Evolutionary conservation across 768 basidiomycete genomes (phyloP).

Genomic region (Hypsizygus marmoreus): DNA sequence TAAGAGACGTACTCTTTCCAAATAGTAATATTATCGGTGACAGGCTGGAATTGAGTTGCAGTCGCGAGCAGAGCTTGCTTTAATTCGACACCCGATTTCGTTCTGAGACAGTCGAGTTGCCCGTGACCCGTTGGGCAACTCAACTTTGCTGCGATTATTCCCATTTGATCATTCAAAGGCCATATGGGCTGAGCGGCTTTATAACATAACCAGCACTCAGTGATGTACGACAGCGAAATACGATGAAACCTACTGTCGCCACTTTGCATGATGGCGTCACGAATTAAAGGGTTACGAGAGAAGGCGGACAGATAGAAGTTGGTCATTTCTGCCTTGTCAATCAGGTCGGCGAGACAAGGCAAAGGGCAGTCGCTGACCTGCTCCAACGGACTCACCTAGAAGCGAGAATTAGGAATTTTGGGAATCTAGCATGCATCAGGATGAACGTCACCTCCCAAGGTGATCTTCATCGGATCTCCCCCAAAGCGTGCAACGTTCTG

Average conservation of each 20-base stretch:
- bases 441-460: constrained; percentile 34
- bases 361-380: constrained; percentile 19
- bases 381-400: constrained; percentile 34
- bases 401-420: not conserved
- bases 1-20: constrained; percentile 30
- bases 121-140: constrained; percentile 27
- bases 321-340: constrained; percentile 29
- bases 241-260: constrained; percentile 27
- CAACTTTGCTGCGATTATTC: constrained; percentile 27
- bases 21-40: constrained; percentile 33
- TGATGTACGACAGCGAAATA: too few relatives aligned
- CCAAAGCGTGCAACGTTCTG: constrained; percentile 44
- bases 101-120: constrained; percentile 29
- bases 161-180: constrained; percentile 30
- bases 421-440: not conserved
- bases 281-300: constrained; percentile 26
- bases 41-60: constrained; percentile 35
- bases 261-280: constrained; percentile 37
- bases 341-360: not conserved
- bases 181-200: constrained; percentile 35
- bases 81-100: constrained; percentile 26
- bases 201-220: not conserved
- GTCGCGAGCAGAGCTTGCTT: constrained; percentile 25
- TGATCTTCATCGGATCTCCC: constrained; percentile 46
- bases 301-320: constrained; percentile 35